Conservation (phyloP, 2,329 filamentous ascomycete species). For the Fusarium pseudonygamai region DNA sequence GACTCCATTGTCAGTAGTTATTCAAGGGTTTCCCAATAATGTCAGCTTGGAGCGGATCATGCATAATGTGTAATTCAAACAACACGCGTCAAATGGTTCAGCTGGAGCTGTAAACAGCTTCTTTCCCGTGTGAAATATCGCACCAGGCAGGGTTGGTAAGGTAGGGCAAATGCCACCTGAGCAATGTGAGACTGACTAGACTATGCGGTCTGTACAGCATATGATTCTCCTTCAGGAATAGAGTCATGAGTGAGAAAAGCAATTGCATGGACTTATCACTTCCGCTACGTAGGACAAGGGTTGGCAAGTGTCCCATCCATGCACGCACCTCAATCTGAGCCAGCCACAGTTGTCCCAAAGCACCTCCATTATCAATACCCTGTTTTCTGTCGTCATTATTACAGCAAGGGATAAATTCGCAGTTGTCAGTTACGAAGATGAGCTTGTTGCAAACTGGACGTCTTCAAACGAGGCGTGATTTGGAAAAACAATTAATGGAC, state of each 20-base stretch:
- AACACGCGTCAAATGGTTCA: background rate
- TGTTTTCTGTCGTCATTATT: slow-evolving; percentile 14
- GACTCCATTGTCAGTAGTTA: too few relatives aligned
- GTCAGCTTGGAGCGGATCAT: background rate
- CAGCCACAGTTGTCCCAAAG: slow-evolving; percentile 18
- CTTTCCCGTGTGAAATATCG: background rate
- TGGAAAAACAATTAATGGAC: background rate
- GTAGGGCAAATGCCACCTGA: background rate
- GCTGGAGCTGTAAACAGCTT: background rate
- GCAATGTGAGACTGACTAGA: background rate
- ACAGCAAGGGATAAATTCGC: slow-evolving; percentile 2
- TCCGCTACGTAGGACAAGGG: background rate
- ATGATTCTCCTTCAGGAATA: background rate
- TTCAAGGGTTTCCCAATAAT: background rate
- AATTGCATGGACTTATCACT: background rate
- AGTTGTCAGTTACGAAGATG: background rate
- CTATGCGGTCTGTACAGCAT: background rate
- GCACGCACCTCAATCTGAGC: background rate
- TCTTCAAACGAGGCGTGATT: background rate
- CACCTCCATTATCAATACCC: background rate
- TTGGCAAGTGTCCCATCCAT: background rate
- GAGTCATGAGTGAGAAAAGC: background rate
- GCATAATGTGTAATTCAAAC: background rate
- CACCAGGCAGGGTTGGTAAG: background rate
- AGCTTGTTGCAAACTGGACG: background rate